A percentile compares a stretch with the other conserved stretches of the same genome.
Conservation (phyloP, 164 flowering plant species). For the Vitis cinerea region DNA sequence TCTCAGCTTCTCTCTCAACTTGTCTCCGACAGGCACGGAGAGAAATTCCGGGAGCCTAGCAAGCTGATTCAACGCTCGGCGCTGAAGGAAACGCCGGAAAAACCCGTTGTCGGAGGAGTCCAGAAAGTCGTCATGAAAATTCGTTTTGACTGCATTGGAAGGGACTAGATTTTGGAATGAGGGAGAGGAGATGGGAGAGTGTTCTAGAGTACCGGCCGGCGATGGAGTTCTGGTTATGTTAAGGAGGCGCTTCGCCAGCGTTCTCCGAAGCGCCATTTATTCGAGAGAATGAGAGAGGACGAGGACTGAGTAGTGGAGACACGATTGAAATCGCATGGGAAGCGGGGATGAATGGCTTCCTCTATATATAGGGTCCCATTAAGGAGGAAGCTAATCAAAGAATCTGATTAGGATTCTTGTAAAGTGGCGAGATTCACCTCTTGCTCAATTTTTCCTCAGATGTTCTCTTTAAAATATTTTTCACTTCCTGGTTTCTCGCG, state of each 20-base stretch:
- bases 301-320: background rate
- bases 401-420: no score
- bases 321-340: background rate
- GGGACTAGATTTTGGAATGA: constrained; percentile 1
- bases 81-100: constrained; percentile 45
- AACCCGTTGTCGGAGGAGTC: constrained; percentile 27
- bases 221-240: constrained; percentile 11
- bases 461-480: no score
- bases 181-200: constrained; percentile 8
- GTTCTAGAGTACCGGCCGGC: constrained; percentile 4
- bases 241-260: constrained; percentile 22
- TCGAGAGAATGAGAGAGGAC: background rate
- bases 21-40: constrained; percentile 40
- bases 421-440: no score
- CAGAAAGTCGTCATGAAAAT: constrained; percentile 19
- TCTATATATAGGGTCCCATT: background rate
- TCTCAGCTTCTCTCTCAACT: constrained; percentile 40
- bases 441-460: no score
- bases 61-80: constrained; percentile 21
- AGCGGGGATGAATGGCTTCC: background rate
- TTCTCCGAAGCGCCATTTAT: constrained; percentile 31
- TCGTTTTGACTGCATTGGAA: constrained; percentile 15
- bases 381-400: no score
- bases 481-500: no score
- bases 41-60: constrained; percentile 30